Evolutionary conservation across 495 filamentous ascomycete species (phyloP).

Genomic region (Apiosordaria backusii): DNA sequence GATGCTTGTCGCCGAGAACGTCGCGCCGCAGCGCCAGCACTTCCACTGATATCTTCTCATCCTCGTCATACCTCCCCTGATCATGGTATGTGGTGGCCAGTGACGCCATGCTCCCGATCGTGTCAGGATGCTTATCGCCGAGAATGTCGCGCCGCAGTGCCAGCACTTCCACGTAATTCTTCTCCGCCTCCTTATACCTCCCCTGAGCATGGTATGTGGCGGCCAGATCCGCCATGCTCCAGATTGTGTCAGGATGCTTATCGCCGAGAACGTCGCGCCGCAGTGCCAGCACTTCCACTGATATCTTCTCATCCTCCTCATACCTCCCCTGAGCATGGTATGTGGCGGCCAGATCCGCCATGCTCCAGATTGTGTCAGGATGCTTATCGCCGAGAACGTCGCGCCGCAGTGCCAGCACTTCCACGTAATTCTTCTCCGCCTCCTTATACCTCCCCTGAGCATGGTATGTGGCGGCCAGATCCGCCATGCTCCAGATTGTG

Average conservation of each 20-base stretch:
- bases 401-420: slow-evolving; percentile 10
- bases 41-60: slow-evolving; percentile 1
- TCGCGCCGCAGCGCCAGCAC: neutral
- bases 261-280: slow-evolving; percentile 24
- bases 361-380: slow-evolving; percentile 23
- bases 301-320: neutral
- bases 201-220: slow-evolving; percentile 19
- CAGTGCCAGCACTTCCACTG: too few species aligned
- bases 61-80: slow-evolving; percentile 20
- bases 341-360: slow-evolving; percentile 21
- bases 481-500: slow-evolving; percentile 19
- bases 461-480: neutral
- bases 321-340: slow-evolving; percentile 22
- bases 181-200: slow-evolving; percentile 23
- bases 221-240: slow-evolving; percentile 20
- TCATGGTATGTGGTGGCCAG: slow-evolving; percentile 26
- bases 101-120: slow-evolving; percentile 26
- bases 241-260: slow-evolving; percentile 25
- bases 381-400: slow-evolving; percentile 24
- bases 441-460: slow-evolving; percentile 16
- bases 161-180: slow-evolving; percentile 16
- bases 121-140: slow-evolving; percentile 22
- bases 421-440: slow-evolving; percentile 12
- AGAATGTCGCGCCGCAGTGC: slow-evolving; percentile 14
- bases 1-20: slow-evolving; percentile 31